Evolutionary conservation across 208 protist genomes (phyloP).

Genomic region (Leishmania turanica): DNA sequence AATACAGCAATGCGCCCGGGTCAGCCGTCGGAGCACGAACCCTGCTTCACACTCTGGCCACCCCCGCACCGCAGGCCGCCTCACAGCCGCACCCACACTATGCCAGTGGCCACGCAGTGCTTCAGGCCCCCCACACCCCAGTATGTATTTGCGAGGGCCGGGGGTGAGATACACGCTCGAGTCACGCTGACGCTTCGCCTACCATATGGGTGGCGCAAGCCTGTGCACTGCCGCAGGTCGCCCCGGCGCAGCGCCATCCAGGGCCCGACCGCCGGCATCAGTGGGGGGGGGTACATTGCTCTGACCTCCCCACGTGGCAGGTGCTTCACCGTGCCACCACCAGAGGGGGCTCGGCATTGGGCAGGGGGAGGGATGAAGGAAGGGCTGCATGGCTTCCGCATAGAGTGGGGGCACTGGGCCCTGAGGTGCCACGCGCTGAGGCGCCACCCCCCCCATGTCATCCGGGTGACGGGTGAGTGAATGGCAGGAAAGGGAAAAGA

Average conservation of each 20-base stretch:
- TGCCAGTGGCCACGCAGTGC: not conserved
- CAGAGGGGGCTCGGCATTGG: not conserved
- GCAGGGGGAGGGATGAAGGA: not conserved
- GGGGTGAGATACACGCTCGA: not conserved
- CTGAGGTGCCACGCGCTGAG: not conserved
- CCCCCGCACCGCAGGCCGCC: not conserved
- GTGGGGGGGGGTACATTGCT: not conserved
- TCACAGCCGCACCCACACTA: not conserved
- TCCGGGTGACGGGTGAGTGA: not conserved
- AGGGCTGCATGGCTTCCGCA: not conserved
- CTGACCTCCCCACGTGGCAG: not conserved
- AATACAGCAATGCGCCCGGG: not conserved
- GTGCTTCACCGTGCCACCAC: not conserved
- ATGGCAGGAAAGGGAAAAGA: not conserved
- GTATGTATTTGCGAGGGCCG: not conserved
- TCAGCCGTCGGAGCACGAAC: not conserved
- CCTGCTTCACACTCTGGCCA: too few relatives aligned
- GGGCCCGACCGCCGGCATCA: not conserved
- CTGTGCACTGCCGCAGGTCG: not conserved
- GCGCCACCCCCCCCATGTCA: too few relatives aligned
- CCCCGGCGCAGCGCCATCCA: not conserved
- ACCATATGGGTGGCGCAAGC: not conserved
- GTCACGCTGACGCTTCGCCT: not conserved
- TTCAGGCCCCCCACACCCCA: not conserved
- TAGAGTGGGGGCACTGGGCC: not conserved